Conservation (phyloP, 192 early-diverging fungal genomes). For the Rhizophagus sp. region DNA sequence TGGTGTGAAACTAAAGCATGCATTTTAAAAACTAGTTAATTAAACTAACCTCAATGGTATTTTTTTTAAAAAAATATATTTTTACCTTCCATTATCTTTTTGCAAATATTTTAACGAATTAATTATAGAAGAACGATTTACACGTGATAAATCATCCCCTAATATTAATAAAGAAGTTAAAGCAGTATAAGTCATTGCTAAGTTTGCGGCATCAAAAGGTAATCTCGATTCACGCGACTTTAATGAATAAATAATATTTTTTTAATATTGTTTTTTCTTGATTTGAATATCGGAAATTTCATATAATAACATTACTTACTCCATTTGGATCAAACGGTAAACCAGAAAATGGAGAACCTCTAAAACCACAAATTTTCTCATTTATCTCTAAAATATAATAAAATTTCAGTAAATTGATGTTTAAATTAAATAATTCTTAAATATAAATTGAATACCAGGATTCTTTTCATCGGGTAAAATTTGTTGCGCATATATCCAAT, state of each 20-base stretch:
- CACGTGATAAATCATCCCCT: constrained; percentile 86
- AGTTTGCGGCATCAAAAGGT: constrained; percentile 57
- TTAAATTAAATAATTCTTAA: not conserved
- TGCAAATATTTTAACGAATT: constrained; percentile 65
- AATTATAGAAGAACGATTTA: constrained; percentile 71
- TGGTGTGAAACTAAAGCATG: constrained; percentile 63
- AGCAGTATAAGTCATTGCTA: constrained; percentile 91
- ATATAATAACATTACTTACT: constrained; percentile 37
- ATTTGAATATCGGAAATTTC: not conserved
- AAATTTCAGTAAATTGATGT: not conserved
- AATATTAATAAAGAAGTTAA: constrained; percentile 76
- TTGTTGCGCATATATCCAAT: constrained; percentile 98
- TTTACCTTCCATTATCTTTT: constrained; percentile 71
- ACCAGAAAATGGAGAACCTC: constrained; percentile 71
- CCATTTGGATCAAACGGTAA: constrained; percentile 46
- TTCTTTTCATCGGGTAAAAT: constrained; percentile 49
- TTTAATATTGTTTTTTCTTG: not conserved
- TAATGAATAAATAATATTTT: not conserved
- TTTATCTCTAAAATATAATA: constrained; percentile 31
- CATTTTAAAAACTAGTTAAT: not conserved
- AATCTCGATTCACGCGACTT: constrained; percentile 7
- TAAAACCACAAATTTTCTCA: constrained; percentile 64
- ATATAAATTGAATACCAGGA: constrained; percentile 1
- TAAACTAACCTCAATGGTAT: not conserved
- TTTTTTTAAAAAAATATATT: constrained; percentile 10